Evolutionary conservation across 352 stramenopile species (phyloP), one percentile per base, ranked within the genome.

Genomic region (Globisporangium abappressorium): DNA sequence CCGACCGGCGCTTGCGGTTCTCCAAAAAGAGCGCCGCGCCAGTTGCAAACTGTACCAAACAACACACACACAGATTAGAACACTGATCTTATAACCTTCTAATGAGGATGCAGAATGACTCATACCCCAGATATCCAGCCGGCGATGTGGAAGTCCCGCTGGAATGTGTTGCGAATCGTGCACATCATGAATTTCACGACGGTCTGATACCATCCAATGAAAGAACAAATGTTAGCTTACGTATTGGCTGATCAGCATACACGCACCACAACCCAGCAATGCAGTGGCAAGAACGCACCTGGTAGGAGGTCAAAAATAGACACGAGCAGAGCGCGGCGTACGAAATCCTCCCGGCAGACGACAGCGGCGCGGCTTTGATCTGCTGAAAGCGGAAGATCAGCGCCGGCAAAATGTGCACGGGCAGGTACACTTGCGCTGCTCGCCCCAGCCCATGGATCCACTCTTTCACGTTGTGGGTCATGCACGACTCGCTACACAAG

Each of bases 231-330:
- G 41, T 49, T 49, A 49, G 14, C 15, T 9, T 49, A n/a, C 12
- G 15, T 5, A n/a, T n/a, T 0, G 15, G 15, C 8, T 49, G 14
- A 5, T 5, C 20, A 5, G 18, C 12, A 7, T n/a, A 7, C 4
- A 49, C 20, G 14, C 34, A 14, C 11, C 9, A 9, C 34, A n/a
- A n/a, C 4, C 14, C 41, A 49, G 5, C 14, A n/a, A 18, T 6
- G 4, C 15, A 49, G 20, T 15, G 15, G 5, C 7, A 8, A 15
- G 41, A 49, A 38, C 64, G 18, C 56, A 93, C 87, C 81, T 94
- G 85, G 60, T 94, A 92, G 5, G 88, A 91, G 4, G 87, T 92
- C 56, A 95, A 73, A 62, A 95, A 95, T 11, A 85, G 77, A 43
- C 84, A 93, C 24, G 87, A 95, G 59, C 85, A 89, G 34, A 95